These are phyloP conservation scores for Colletotrichum tropicale DNA, from an alignment of 2,329 filamentous ascomycete species.

Conservation along the genomic window DNA sequence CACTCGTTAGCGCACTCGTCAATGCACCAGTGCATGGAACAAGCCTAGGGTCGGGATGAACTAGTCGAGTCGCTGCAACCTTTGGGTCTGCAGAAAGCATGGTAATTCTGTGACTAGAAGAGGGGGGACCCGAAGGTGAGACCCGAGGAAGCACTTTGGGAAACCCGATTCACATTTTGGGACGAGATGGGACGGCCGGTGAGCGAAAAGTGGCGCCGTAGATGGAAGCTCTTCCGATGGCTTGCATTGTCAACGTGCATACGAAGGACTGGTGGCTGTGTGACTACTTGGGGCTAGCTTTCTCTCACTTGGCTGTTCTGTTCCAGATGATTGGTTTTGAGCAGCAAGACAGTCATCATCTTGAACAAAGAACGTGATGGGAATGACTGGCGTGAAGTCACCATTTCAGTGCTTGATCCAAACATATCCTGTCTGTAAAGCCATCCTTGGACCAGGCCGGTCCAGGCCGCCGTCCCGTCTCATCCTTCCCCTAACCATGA, in stretches of 20 bases:
- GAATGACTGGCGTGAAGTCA: not conserved
- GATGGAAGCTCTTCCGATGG: not conserved
- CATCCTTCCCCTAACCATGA: not conserved
- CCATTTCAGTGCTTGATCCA: not conserved
- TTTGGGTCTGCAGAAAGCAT: not conserved
- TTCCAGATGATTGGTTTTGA: not conserved
- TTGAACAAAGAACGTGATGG: not conserved
- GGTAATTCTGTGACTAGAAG: not conserved
- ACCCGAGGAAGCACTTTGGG: not conserved
- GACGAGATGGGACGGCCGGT: not conserved
- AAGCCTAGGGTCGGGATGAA: not conserved
- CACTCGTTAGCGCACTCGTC: not conserved
- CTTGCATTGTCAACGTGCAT: not conserved
- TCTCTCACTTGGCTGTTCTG: not conserved
- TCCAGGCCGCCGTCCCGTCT: not conserved
- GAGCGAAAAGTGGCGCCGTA: not conserved
- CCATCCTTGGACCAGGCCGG: not conserved
- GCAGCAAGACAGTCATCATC: not conserved
- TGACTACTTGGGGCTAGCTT: not conserved
- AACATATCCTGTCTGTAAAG: not conserved
- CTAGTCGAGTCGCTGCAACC: not conserved
- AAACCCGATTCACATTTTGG: not conserved
- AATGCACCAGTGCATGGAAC: not conserved
- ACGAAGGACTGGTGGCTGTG: no score
- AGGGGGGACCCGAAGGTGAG: not conserved